Conservation (phyloP, 2,329 filamentous ascomycete species). For the Talaromyces sp. region DNA sequence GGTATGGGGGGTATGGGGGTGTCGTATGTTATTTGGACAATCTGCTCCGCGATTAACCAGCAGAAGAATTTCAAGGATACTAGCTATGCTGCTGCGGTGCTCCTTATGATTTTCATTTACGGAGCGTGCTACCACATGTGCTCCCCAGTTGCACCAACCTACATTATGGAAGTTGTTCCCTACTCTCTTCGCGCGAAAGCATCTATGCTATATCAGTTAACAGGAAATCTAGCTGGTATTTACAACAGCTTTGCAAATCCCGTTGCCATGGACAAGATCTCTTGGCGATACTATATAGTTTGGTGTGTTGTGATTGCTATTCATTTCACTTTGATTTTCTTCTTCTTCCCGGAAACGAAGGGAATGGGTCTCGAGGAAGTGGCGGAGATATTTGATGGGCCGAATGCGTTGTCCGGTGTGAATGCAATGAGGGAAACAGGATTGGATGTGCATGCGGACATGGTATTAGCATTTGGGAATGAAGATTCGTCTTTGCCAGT, state of each 20-base stretch:
- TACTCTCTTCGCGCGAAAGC: conserved; percentile 18
- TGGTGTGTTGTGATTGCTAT: conserved; percentile 18
- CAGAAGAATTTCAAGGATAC: conserved; percentile 14
- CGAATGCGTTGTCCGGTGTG: conserved; percentile 12
- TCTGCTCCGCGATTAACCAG: conserved; percentile 18
- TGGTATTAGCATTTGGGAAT: neutral
- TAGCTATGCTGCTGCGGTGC: conserved; percentile 13
- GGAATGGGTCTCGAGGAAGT: conserved; percentile 53
- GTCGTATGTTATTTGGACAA: conserved; percentile 19
- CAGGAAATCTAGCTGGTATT: conserved; percentile 8
- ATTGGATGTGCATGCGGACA: neutral
- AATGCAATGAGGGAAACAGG: conserved; percentile 4
- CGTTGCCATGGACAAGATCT: conserved; percentile 17
- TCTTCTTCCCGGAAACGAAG: conserved; percentile 55
- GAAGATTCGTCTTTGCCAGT: neutral
- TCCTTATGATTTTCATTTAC: conserved; percentile 20
- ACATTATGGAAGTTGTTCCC: conserved; percentile 18
- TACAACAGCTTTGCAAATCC: conserved; percentile 20
- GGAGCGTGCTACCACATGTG: conserved; percentile 18
- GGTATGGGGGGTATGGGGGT: conserved; percentile 18
- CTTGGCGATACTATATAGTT: conserved; percentile 21
- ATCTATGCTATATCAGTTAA: conserved; percentile 17
- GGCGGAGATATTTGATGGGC: conserved; percentile 26
- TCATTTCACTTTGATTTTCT: conserved; percentile 31
- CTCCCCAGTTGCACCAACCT: conserved; percentile 13